phyloP scores from a whole-genome alignment of 78 protist genomes.

The Mastigamoeba balamuthi region DNA sequence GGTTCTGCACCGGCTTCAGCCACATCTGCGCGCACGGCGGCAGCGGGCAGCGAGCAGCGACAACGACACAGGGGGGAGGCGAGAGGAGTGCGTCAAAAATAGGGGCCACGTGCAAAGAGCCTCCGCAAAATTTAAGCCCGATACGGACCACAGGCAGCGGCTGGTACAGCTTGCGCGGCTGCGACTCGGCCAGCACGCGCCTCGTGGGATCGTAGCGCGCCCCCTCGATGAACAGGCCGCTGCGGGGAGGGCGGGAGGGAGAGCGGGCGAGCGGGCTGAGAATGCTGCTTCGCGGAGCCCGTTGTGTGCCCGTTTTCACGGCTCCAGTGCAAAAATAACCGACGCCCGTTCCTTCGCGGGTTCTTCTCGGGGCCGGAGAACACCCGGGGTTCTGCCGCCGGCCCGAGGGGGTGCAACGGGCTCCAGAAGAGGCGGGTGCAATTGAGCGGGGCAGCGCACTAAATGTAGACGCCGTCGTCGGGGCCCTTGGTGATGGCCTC shows the following conservation, averaged over 20 bases:
- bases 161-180: constrained; percentile 76
- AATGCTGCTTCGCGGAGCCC: too few species aligned
- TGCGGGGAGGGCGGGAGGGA: too few species aligned
- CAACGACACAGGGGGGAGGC: neutral
- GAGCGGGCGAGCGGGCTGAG: too few species aligned
- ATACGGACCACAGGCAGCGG: constrained; percentile 66
- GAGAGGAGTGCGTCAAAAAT: neutral
- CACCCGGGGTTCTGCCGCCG: too few species aligned
- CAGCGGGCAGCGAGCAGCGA: neutral
- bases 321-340: too few species aligned
- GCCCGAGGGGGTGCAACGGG: constrained; percentile 32
- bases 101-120: neutral
- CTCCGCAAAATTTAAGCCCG: too few species aligned
- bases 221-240: too few species aligned
- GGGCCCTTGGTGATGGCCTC: constrained; percentile 8
- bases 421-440: constrained; percentile 32
- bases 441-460: constrained; percentile 13
- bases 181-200: constrained; percentile 39
- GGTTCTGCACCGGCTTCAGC: constrained; percentile 35
- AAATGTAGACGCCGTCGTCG: constrained; percentile 43
- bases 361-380: too few species aligned
- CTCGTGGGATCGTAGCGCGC: constrained; percentile 40
- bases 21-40: too few species aligned
- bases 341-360: too few species aligned
- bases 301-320: too few species aligned